Conservation (phyloP, 768 basidiomycete species). For the Tricholoma sp. region DNA sequence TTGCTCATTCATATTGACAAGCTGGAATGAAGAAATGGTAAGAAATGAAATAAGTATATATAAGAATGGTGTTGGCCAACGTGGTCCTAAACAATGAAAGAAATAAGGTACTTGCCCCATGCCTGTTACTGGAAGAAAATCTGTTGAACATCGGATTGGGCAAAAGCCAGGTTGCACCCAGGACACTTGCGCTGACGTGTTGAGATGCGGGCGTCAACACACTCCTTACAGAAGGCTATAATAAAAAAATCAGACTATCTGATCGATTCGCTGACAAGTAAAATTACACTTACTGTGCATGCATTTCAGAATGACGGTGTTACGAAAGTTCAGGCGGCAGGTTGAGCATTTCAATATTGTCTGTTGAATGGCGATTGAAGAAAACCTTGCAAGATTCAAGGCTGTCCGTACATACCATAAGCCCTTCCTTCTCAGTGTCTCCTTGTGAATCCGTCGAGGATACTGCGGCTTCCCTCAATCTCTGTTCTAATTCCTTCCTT, state of each 20-base stretch:
- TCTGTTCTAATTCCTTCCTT: constrained; percentile 50
- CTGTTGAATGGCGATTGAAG: constrained; percentile 32
- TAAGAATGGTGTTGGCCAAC: not conserved
- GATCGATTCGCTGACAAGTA: not conserved
- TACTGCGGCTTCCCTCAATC: constrained; percentile 38
- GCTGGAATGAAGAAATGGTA: not conserved
- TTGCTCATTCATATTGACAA: not conserved
- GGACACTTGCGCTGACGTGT: constrained; percentile 95
- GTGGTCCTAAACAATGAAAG: not conserved
- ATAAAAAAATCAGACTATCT: not conserved
- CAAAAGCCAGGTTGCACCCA: constrained; percentile 77
- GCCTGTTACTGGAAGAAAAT: constrained; percentile 41
- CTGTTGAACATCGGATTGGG: constrained; percentile 68
- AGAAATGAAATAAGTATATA: not conserved
- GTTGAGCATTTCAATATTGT: constrained; percentile 84
- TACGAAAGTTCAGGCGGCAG: constrained; percentile 73
- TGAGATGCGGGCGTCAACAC: constrained; percentile 80
- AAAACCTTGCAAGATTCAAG: not conserved
- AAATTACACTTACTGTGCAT: constrained; percentile 70
- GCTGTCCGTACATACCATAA: constrained; percentile 41
- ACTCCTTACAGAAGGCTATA: constrained; percentile 87
- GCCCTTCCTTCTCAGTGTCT: constrained; percentile 14
- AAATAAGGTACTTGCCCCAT: not conserved
- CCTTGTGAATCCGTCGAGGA: constrained; percentile 14
- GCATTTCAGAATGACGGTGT: constrained; percentile 81